Evolutionary conservation across 345 rosid species (phyloP).

Genomic region (Boechera retrofracta): DNA sequence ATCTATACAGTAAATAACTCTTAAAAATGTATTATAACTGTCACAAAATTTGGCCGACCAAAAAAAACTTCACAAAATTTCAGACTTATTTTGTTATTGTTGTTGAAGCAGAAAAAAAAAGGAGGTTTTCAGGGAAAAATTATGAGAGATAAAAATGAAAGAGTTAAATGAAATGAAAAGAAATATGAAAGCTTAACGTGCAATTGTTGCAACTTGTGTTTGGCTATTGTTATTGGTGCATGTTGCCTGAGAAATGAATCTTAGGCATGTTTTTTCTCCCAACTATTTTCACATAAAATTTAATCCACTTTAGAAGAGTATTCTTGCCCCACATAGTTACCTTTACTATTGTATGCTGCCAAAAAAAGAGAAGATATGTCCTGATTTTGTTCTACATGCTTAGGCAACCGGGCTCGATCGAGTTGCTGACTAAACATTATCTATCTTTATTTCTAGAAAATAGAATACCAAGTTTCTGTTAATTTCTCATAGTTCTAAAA

Average conservation of each 20-base stretch:
- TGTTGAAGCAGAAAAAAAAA: not conserved
- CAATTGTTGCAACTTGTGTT: conserved; percentile 41
- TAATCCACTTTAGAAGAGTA: conserved; percentile 33
- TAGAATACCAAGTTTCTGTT: conserved; percentile 21
- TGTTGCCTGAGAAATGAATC: conserved; percentile 41
- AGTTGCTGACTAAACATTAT: conserved; percentile 34
- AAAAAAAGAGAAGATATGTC: conserved; percentile 32
- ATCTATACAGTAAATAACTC: conserved; percentile 18
- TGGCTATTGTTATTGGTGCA: conserved; percentile 43
- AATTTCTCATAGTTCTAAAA: not conserved
- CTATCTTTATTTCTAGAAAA: conserved; percentile 27
- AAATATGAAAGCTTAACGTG: conserved; percentile 27
- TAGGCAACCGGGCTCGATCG: conserved; percentile 42
- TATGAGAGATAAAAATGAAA: not conserved
- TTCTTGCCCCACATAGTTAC: conserved; percentile 24
- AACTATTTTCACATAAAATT: conserved; percentile 15
- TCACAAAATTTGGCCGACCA: not conserved
- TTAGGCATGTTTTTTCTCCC: conserved; percentile 21
- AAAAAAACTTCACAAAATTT: not conserved
- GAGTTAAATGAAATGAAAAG: conserved; percentile 2
- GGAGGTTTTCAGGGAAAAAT: not conserved
- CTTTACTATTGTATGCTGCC: conserved; percentile 16
- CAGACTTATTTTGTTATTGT: not conserved
- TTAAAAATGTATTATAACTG: not conserved
- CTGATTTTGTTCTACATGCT: conserved; percentile 41